phyloP scores from a whole-genome alignment of 2,329 filamentous ascomycete species.

The Albifimbria verrucaria region DNA sequence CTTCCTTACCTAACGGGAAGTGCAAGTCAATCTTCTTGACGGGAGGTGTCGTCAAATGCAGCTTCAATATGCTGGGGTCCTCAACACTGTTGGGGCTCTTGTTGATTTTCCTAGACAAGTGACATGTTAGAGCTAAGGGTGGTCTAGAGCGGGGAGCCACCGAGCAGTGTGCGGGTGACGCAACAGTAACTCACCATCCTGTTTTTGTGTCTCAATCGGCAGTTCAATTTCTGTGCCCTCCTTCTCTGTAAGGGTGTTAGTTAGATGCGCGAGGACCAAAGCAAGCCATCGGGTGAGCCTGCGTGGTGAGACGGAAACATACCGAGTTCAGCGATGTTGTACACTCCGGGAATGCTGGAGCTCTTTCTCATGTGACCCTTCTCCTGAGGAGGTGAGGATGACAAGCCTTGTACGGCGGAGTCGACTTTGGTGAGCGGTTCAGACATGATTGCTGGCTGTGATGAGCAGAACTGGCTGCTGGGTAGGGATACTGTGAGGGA shows the following conservation, averaged over 20 bases:
- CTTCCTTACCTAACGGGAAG: constrained; percentile 83
- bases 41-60: constrained; percentile 73
- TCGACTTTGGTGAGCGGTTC: constrained; percentile 80
- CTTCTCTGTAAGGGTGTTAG: constrained; percentile 55
- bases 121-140: too few relatives aligned
- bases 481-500: constrained; percentile 22
- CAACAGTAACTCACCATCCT: constrained; percentile 72
- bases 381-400: constrained; percentile 65
- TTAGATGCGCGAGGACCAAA: not conserved
- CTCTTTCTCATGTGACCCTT: constrained; percentile 62
- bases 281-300: not conserved
- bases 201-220: constrained; percentile 79
- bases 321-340: constrained; percentile 84
- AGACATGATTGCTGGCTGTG: constrained; percentile 26
- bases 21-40: constrained; percentile 94
- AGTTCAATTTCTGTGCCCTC: constrained; percentile 70
- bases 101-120: constrained; percentile 79
- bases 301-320: constrained; percentile 31
- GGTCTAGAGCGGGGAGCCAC: not conserved
- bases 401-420: constrained; percentile 80
- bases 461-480: constrained; percentile 15
- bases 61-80: constrained; percentile 80
- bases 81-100: constrained; percentile 74
- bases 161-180: too few relatives aligned
- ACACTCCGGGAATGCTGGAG: constrained; percentile 62